Evolutionary conservation across 2,329 filamentous ascomycete species (phyloP), one percentile per base, ranked within the genome.

Genomic region (Ophiognomonia clavigignenti-juglandacearum): DNA sequence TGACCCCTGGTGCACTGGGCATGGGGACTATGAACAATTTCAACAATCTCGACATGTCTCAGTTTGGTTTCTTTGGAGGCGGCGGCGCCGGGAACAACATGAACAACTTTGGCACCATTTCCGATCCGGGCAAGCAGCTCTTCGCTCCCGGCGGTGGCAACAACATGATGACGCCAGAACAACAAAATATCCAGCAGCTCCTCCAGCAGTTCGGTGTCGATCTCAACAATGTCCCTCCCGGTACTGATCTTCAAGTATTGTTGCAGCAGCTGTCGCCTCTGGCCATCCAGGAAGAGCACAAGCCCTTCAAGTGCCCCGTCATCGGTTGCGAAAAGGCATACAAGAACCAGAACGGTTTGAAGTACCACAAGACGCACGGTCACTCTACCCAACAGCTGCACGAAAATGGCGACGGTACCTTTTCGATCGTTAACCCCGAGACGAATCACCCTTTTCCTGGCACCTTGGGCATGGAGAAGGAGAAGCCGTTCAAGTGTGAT

Each of bases 261-360:
- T 62, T 81, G 34, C 76, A 80, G 54, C 73, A 78, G 41, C 70
- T 80, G 45, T 75, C 76, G 26, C 75, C 72, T n/a, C 71, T 85
- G 63, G 75, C 82, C 66, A 76, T 83, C 49, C 85, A 85, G 14
- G 92, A 97, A 63, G 92, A 98, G 64, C 89, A 95, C 60, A 98
- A 97, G 69, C 93, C 93, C 0, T 98, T 96, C 75, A 88, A 91
- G 64, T 98, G 93, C 61, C 93, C 93, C 2, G 93, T 98, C 42
- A 95, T 98, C 64, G 93, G 93, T 6, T 98, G 93, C 61, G 93
- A 97, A 67, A 98, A 98, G 74, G 92, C 93, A 0, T 98, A 98
- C 73, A 98, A 98, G 77, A 98, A 98, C 66, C 93, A 97, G 65
- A 98, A 98, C 58, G 93, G 93, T 41, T 75, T 98, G 47, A 98